Base-by-base conservation (phyloP, 352 stramenopile genomes). In the Globisporangium perplexum region DNA sequence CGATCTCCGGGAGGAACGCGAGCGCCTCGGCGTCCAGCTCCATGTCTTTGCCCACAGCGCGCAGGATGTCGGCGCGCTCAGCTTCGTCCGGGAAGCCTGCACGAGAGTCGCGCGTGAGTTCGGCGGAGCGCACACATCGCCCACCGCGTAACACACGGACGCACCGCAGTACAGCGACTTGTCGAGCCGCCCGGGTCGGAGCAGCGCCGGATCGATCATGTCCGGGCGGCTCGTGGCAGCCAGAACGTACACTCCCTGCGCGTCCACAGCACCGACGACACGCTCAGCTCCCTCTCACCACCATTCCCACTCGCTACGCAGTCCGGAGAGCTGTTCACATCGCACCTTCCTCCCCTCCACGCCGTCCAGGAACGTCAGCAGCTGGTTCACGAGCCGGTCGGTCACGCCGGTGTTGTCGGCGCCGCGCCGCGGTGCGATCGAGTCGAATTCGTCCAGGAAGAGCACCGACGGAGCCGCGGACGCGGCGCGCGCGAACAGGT, bases 331-430 rank as follows among this genome's bases (percentile, higher is more conserved):
- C n/a, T n/a, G n/a, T n/a, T n/a, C n/a, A n/a, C n/a, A n/a, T n/a
- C 49, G 42, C 53, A 91, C 88, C 70, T 88, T 87, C 54, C 86
- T 63, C 1, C 69, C 74, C 71, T 99, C 96, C 14, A 99, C 95
- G 39, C 96, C 96, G 74, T 99, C 96, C 45, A 99, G 66, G 62
- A 98, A 98, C 0, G 96, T 99, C 1, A 99, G 83, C 46, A 99
- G 72, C 57, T 99, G 97, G 63, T 99, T 99, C 45, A 99, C 96
- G 26, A 99, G 90, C 22, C 97, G 78, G 64, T 99, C 96, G 0
- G 95, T 98, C 31, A 99, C 95, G 28, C 96, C 94, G 8, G 91
- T 98, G 63, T 97, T 92, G 60, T 98, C 83, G 14, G 82, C 81
- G 36, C 95, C 96, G 55, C 96, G 86, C 11, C 88, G 84, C n/a